These are phyloP conservation scores for Eremothecium cymbalariae DNA, from an alignment of 1,139 yeast species.

Conservation along the genomic window DNA sequence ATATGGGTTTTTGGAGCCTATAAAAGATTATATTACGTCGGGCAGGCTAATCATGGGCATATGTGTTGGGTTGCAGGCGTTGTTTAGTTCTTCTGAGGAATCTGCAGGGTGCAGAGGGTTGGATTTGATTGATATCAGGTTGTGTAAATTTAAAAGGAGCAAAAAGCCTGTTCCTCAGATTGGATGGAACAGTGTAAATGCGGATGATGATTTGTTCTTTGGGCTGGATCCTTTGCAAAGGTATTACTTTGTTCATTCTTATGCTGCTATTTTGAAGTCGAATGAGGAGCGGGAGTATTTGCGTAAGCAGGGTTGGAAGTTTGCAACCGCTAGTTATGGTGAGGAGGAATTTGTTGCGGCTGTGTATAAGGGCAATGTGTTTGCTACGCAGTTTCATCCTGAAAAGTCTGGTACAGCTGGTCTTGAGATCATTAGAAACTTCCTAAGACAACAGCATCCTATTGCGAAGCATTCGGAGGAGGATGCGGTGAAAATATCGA, in stretches of 20 bases:
- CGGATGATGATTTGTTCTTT: constrained; percentile 37
- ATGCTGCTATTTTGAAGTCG: constrained; percentile 56
- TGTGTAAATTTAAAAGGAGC: constrained; percentile 50
- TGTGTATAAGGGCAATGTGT: constrained; percentile 60
- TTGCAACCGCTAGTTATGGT: constrained; percentile 69
- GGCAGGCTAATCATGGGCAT: constrained; percentile 91
- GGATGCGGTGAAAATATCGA: constrained; percentile 20
- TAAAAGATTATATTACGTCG: constrained; percentile 53
- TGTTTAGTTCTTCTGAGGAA: constrained; percentile 70
- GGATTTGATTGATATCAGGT: constrained; percentile 40
- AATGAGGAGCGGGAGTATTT: constrained; percentile 30
- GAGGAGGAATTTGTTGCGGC: constrained; percentile 82
- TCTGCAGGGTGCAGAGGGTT: constrained; percentile 56
- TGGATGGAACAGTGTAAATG: constrained; percentile 71
- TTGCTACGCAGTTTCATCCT: constrained; percentile 97
- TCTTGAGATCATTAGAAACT: constrained; percentile 60
- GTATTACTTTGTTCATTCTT: constrained; percentile 92
- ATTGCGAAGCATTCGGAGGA: constrained; percentile 19
- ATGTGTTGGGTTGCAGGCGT: constrained; percentile 88
- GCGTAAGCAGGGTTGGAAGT: constrained; percentile 60
- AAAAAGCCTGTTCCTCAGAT: constrained; percentile 90
- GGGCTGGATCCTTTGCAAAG: constrained; percentile 58
- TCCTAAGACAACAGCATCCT: constrained; percentile 46
- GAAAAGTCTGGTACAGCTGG: constrained; percentile 95
- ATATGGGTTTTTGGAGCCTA: constrained; percentile 57